Evolutionary conservation across 805 yeast species (phyloP), one percentile per base, ranked within the genome.

Genomic region (Starmera quercuum): DNA sequence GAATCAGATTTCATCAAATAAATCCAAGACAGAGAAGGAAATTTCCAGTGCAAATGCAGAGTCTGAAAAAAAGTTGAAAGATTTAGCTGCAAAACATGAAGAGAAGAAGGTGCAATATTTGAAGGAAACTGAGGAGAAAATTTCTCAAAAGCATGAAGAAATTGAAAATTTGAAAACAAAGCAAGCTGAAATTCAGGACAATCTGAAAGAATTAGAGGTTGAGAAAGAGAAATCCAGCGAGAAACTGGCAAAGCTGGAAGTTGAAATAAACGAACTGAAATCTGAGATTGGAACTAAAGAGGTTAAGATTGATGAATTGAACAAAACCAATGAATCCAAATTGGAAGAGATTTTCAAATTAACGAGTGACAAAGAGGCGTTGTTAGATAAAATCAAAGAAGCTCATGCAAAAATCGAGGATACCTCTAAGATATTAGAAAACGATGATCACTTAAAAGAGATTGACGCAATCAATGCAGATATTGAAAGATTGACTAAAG

Each of bases 201-300:
- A 46, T 18, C 33, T 52, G 33, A 38, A 46, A 37, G 48, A 42
- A 24, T 32, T 52, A 23, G 51, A 52, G 30, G 39, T 28, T 8
- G 37, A 42, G 26, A 53, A 51, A 32, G 38, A 40, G 16, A 51
- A 46, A 29, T 46, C 52, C 11, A 38, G 42, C 15, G 47, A 49
- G 30, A 39, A 43, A 30, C 33, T 50, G 14, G 38, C 30, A 31
- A 39, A 15, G 2, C 30, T 45, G n/a, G 40, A 42, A 29, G 29
- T 29, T 17, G 45, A 46, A 10, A 42, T 47, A 29, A 42, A 39
- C 21, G 32, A 5, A 7, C 19, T 49, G 26, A 46, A 44, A 33
- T 3, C 11, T 6, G 35, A 37, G 11, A 26, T 52, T 16, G 34
- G 33, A 30, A 32, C 30, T n/a, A 50, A 49, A 19, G 36, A 42